Conservation (phyloP, 2,329 filamentous ascomycete species). For the Pestalotiopsis sp. region DNA sequence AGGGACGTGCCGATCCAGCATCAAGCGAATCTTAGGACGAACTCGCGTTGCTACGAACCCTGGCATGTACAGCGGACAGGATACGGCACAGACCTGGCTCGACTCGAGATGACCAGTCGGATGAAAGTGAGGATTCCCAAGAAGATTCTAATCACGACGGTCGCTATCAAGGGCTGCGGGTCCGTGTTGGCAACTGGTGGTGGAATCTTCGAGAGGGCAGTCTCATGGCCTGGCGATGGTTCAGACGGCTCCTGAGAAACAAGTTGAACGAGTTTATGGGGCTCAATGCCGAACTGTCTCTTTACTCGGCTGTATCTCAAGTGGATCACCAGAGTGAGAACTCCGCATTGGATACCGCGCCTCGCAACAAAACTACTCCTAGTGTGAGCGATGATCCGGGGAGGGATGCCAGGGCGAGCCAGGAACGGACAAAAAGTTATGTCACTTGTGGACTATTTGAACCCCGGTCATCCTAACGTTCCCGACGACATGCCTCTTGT, state of each 20-base stretch:
- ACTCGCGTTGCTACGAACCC: neutral
- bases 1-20: slow-evolving; percentile 43
- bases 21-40: slow-evolving; percentile 15
- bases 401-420: neutral
- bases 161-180: neutral
- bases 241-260: neutral
- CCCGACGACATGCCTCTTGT: neutral
- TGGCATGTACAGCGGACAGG: neutral
- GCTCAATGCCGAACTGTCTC: neutral
- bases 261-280: slow-evolving; percentile 5
- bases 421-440: neutral
- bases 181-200: neutral
- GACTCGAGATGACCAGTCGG: neutral
- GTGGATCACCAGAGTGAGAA: neutral
- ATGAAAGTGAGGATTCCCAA: neutral
- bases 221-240: slow-evolving; percentile 3
- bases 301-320: neutral
- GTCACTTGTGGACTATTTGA: neutral
- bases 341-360: neutral
- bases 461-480: neutral
- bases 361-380: neutral
- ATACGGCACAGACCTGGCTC: neutral
- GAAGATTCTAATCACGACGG: neutral
- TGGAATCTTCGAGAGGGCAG: neutral
- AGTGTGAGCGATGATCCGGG: neutral